Evolutionary conservation across 768 basidiomycete genomes (phyloP).

Genomic region (Lactarius tabidus): DNA sequence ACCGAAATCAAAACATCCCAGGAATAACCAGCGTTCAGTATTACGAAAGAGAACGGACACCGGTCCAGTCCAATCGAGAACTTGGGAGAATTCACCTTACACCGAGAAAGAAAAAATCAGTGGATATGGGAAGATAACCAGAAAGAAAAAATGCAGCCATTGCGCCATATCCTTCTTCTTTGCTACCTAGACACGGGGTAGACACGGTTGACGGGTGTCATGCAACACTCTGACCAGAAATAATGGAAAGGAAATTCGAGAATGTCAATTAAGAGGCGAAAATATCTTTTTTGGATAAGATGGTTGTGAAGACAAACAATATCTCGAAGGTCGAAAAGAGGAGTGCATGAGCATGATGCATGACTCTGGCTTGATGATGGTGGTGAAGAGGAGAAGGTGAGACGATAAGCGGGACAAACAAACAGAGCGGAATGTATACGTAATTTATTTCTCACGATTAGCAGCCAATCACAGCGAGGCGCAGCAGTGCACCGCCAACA

Average conservation of each 20-base stretch:
- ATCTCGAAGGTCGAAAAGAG: background rate
- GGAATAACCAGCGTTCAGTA: background rate
- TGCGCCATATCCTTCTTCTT: background rate
- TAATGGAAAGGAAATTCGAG: background rate
- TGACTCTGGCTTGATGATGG: background rate
- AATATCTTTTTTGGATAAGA: background rate
- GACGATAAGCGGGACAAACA: background rate
- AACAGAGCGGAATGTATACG: background rate
- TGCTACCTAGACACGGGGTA: no score
- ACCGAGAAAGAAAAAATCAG: background rate
- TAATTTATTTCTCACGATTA: slow-evolving; percentile 11
- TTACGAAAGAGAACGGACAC: background rate
- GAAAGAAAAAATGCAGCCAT: background rate
- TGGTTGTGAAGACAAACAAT: background rate
- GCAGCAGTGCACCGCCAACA: background rate
- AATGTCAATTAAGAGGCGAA: background rate
- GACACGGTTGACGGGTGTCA: background rate
- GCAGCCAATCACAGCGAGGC: background rate
- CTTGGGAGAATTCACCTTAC: background rate
- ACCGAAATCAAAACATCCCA: background rate
- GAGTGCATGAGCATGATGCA: no score
- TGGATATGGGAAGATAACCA: background rate
- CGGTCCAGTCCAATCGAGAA: background rate
- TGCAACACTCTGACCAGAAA: background rate
- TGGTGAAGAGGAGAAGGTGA: slow-evolving; percentile 7